phyloP scores from a whole-genome alignment of 371 early-diverging fungal species.

The Mycotypha africana region DNA sequence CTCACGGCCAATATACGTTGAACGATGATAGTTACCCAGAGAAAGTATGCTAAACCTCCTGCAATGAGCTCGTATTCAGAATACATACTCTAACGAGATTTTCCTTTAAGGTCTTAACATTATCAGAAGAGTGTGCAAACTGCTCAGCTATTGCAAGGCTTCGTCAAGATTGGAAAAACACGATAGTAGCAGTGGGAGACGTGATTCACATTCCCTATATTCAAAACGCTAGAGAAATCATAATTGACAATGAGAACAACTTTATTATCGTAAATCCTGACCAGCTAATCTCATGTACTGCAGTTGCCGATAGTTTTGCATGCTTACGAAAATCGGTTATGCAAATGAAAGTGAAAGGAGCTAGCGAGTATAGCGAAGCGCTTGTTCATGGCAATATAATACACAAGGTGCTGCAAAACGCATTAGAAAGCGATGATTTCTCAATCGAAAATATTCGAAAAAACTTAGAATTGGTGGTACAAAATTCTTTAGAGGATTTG shows the following conservation, averaged over 20 bases:
- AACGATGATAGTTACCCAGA: slow-evolving; percentile 5
- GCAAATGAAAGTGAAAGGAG: slow-evolving; percentile 50
- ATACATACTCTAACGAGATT: neutral
- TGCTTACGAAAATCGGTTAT: slow-evolving; percentile 79
- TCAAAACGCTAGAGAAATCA: slow-evolving; percentile 14
- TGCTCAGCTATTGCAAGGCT: slow-evolving; percentile 13
- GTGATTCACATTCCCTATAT: slow-evolving; percentile 44
- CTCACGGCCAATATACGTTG: neutral
- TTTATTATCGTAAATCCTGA: slow-evolving; percentile 80
- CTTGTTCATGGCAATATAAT: slow-evolving; percentile 75
- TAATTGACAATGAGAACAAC: slow-evolving; percentile 45
- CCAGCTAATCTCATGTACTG: slow-evolving; percentile 68
- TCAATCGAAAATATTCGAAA: slow-evolving; percentile 34
- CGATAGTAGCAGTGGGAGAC: slow-evolving; percentile 38
- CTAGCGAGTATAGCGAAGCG: slow-evolving; percentile 47
- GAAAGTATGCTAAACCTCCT: slow-evolving; percentile 2
- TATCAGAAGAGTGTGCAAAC: slow-evolving; percentile 17
- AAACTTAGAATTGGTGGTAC: slow-evolving; percentile 42
- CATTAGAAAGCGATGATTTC: slow-evolving; percentile 54
- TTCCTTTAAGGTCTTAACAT: slow-evolving; percentile 8
- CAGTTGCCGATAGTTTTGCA: slow-evolving; percentile 64
- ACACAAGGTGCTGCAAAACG: slow-evolving; percentile 75
- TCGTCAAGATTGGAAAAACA: slow-evolving; percentile 44
- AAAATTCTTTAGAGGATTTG: slow-evolving; percentile 49
- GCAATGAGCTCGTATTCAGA: no score